These are phyloP conservation scores for Rhytidiadelphus loreus DNA, from an alignment of 225 moss, liverwort and hornwort genomes.

Conservation along the genomic window DNA sequence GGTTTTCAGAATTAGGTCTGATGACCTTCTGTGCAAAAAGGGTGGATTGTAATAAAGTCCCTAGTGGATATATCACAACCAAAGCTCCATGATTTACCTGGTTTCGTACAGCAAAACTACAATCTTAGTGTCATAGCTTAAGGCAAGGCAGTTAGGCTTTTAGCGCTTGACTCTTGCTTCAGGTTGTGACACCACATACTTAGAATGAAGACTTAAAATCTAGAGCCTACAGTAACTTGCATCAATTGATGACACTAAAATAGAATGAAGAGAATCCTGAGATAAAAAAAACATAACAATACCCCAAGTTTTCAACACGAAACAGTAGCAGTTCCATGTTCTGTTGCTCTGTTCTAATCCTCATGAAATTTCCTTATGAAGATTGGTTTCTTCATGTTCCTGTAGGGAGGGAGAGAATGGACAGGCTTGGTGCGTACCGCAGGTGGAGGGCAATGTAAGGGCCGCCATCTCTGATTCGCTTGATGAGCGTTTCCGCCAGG, in stretches of 20 bases:
- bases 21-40: background rate
- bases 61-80: background rate
- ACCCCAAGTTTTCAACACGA: background rate
- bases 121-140: background rate
- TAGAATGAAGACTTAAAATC: background rate
- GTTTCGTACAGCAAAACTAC: background rate
- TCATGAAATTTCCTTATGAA: background rate
- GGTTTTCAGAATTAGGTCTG: background rate
- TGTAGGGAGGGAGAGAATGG: background rate
- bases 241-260: background rate
- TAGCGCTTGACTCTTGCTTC: background rate
- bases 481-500: slow-evolving; percentile 43
- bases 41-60: background rate
- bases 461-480: slow-evolving; percentile 40
- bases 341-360: background rate
- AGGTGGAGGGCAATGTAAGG: slow-evolving; percentile 87
- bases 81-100: background rate
- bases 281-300: background rate
- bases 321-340: background rate
- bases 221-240: background rate
- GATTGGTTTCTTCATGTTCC: too few relatives aligned
- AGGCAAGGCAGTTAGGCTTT: background rate
- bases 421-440: slow-evolving; percentile 24
- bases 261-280: background rate
- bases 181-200: background rate